These are phyloP conservation scores for Trametes cinnabarina DNA, from an alignment of 768 basidiomycete species.

Conservation along the genomic window DNA sequence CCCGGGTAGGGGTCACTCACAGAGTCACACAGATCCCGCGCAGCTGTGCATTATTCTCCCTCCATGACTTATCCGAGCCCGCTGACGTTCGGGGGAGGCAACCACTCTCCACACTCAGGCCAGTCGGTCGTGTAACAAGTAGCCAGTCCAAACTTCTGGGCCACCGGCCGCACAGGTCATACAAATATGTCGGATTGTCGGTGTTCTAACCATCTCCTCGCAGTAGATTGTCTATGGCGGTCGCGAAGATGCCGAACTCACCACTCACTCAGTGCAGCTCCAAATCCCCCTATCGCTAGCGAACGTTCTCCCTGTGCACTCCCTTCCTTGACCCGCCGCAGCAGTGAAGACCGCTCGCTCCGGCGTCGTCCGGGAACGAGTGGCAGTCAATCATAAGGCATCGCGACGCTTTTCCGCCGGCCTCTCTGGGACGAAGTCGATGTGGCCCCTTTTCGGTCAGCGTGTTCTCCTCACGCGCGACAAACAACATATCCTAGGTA, in stretches of 20 bases:
- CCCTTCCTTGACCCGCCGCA: conserved; percentile 11
- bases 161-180: too few relatives aligned
- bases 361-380: background rate
- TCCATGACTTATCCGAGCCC: background rate
- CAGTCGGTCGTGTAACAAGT: too few relatives aligned
- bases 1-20: too few relatives aligned
- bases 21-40: too few relatives aligned
- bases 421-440: background rate
- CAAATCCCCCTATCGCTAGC: background rate
- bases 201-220: background rate
- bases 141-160: too few relatives aligned
- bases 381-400: too few relatives aligned
- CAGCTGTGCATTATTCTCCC: too few relatives aligned
- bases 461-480: too few relatives aligned
- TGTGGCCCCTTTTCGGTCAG: conserved; percentile 5
- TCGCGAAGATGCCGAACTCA: background rate
- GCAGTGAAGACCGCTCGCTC: background rate
- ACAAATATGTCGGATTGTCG: too few relatives aligned
- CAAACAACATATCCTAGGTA: too few relatives aligned
- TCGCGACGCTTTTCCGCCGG: too few relatives aligned
- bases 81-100: conserved; percentile 12
- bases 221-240: background rate
- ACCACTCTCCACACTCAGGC: background rate
- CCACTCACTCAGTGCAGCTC: background rate
- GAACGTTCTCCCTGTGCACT: background rate